Evolutionary conservation across 2,329 filamentous ascomycete species (phyloP).

Genomic region (Emericellopsis atlantica): DNA sequence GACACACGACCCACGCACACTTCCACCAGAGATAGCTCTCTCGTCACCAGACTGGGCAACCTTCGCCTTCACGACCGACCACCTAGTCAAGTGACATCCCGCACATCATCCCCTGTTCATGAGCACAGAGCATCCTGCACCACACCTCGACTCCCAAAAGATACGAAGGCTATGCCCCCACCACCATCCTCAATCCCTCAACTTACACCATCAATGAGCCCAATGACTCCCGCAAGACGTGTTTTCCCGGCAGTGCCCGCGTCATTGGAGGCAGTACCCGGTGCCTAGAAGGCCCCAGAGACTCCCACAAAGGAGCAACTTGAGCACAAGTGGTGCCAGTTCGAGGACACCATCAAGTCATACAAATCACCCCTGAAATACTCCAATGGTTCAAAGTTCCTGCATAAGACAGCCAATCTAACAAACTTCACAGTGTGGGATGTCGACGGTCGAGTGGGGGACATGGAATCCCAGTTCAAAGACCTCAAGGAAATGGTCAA

Average conservation of each 20-base stretch:
- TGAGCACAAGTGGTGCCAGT: constrained; percentile 15
- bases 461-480: constrained; percentile 64
- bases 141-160: too few species aligned
- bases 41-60: constrained; percentile 20
- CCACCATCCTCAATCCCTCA: too few species aligned
- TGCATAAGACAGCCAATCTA: constrained; percentile 65
- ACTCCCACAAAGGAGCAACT: constrained; percentile 18
- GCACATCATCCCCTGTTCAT: constrained; percentile 5
- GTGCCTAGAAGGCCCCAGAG: constrained; percentile 17
- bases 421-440: constrained; percentile 60
- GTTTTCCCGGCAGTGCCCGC: constrained; percentile 1
- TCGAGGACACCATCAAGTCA: constrained; percentile 14
- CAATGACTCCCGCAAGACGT: constrained; percentile 8
- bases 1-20: constrained; percentile 11
- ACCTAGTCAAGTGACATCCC: constrained; percentile 34
- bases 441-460: constrained; percentile 61
- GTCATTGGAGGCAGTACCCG: constrained; percentile 6
- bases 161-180: too few species aligned
- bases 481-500: constrained; percentile 62
- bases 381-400: constrained; percentile 35
- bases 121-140: constrained; percentile 3
- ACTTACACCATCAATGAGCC: neutral
- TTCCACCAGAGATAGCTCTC: constrained; percentile 30
- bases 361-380: constrained; percentile 16
- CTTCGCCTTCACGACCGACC: constrained; percentile 24